These are phyloP conservation scores for Pseudoscleropodium purum DNA, from an alignment of 225 moss, liverwort and hornwort species.

Conservation along the genomic window DNA sequence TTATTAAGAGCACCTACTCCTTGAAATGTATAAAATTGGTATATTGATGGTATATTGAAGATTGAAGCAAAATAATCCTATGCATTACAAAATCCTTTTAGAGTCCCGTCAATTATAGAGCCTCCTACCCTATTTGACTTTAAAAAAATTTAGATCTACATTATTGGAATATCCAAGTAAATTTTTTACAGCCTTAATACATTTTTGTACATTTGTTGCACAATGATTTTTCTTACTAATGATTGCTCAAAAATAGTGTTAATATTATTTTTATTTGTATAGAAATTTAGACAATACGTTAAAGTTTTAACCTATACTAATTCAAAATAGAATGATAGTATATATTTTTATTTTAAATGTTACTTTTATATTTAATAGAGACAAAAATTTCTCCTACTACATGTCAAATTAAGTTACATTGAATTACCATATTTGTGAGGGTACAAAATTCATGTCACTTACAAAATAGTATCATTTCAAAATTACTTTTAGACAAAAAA, in stretches of 20 bases:
- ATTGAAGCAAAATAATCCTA: background rate
- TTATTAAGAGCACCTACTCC: no score
- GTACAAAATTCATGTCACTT: background rate
- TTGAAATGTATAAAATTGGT: background rate
- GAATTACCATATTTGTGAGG: background rate
- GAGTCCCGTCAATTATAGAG: background rate
- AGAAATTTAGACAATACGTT: background rate
- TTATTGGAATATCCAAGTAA: background rate
- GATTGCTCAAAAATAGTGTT: background rate
- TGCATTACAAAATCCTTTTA: background rate
- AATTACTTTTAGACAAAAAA: no score
- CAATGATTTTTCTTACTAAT: background rate
- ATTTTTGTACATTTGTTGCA: background rate
- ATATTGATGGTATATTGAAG: no score
- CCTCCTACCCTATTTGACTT: background rate
- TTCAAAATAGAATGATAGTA: background rate
- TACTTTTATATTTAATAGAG: background rate
- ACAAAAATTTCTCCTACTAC: background rate
- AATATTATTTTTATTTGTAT: background rate
- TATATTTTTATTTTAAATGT: background rate
- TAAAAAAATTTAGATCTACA: background rate
- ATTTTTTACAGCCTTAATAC: background rate
- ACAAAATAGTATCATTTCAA: background rate
- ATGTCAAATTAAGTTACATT: background rate
- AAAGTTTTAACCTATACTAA: background rate